phyloP scores from a whole-genome alignment of 176 grass and related monocot species.

The Eleusine coracana region DNA sequence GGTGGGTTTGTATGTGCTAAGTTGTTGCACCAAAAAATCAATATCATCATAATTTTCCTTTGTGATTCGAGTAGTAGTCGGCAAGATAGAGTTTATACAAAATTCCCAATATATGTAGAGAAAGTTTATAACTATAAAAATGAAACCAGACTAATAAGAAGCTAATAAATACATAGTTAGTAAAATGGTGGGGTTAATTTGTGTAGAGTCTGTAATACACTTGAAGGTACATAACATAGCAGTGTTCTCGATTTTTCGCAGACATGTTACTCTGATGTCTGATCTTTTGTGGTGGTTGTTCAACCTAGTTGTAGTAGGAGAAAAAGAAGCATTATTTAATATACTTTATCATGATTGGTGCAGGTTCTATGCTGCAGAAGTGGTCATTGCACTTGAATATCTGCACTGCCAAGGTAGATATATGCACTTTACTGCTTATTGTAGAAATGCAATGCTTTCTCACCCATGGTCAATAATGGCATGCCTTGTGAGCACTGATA shows the following conservation, averaged over 20 bases:
- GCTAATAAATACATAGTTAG: not conserved
- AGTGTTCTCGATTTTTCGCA: not conserved
- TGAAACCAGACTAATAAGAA: not conserved
- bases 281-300: not conserved
- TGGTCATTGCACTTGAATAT: conserved; percentile 87
- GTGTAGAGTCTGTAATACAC: not conserved
- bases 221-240: not conserved
- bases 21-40: not conserved
- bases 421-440: not conserved
- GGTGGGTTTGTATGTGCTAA: not conserved
- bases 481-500: not conserved
- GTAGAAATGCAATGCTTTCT: not conserved
- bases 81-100: not conserved
- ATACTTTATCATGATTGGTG: conserved; percentile 26
- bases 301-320: conserved; percentile 1
- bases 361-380: conserved; percentile 96
- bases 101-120: not conserved
- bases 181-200: not conserved
- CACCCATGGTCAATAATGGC: not conserved
- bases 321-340: not conserved
- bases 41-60: not conserved
- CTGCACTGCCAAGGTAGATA: conserved; percentile 90
- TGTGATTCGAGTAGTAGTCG: not conserved
- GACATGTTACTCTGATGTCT: not conserved
- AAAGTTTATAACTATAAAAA: not conserved